Base-by-base conservation (phyloP, 2,329 filamentous ascomycete genomes). In the Penicillium concentricum region DNA sequence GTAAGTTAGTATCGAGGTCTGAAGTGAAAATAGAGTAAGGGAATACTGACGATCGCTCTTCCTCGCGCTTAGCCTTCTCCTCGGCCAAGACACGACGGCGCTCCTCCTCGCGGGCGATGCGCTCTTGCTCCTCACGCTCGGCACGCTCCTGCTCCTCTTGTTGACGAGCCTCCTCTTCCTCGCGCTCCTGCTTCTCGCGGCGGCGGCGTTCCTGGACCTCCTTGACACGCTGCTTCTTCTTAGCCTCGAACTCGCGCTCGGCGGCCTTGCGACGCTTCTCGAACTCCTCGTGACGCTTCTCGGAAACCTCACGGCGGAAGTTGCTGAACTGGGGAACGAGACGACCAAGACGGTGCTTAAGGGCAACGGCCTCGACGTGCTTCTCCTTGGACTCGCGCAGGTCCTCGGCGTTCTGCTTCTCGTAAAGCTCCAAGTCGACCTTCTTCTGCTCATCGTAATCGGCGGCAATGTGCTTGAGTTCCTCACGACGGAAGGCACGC, bases 401-500 rank as follows among this genome's bases (percentile, higher is more conserved):
- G 5, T 88, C 92, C 77, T 95, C 86, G 22, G 80, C 81, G 80
- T 90, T 96, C 67, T 84, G 82, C 70, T 84, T 81, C 70, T 97
- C 91, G 73, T 96, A 96, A 39, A 91, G 85, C 54, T 86, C 87
- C 62, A 88, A 75, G 71, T 99, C 94, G 56, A 78, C 81, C 71
- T 92, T 85, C 72, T 88, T 87, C 78, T 99, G 94, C 67, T 81
- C 82, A 62, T 90, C 88, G 71, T 95, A 96, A 71, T 99, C 94
- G 49, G 87, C 86, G 56, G 87, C 81, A 57, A 97, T 81, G 78
- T 97, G 93, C 85, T 97, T 96, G 70, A 88, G 79, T 77, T 99
- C 94, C 79, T 97, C 94, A 75, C 93, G 91, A 69, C 94, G 88
- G 84, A 95, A 95, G 37, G 94, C 94, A 80, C 94, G 90, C 81